A percentile compares a stretch with the other conserved stretches of the same genome.
phyloP scores from a whole-genome alignment of 2,329 filamentous ascomycete genomes.

The Aspergillus felis region DNA sequence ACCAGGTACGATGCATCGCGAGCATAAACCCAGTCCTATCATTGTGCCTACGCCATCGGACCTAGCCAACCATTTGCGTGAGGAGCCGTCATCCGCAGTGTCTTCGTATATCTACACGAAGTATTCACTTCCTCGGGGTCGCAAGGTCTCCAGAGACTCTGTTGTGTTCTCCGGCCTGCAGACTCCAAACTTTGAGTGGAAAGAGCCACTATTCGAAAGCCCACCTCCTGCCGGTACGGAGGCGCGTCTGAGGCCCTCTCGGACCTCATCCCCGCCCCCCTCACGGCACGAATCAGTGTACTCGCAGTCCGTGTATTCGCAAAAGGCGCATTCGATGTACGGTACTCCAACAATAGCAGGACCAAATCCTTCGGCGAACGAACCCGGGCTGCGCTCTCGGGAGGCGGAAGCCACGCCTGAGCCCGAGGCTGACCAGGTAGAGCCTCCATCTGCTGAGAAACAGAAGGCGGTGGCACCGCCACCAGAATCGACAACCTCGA shows the following conservation, averaged over 20 bases:
- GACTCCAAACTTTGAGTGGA: conserved; percentile 59
- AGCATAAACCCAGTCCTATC: conserved; percentile 32
- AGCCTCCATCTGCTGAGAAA: conserved; percentile 5
- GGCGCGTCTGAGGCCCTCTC: conserved; percentile 18
- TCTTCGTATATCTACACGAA: conserved; percentile 84
- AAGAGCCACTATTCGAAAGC: conserved; percentile 51
- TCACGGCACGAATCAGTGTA: conserved; percentile 14
- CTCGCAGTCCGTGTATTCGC: conserved; percentile 19
- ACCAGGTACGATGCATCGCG: conserved; percentile 23
- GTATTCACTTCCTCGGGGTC: conserved; percentile 77
- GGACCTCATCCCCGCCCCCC: conserved; percentile 32
- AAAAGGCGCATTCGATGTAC: conserved; percentile 26
- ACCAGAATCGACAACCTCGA: conserved; percentile 12
- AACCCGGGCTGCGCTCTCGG: conserved; percentile 2
- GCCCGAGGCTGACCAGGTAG: conserved; percentile 2
- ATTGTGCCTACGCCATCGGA: conserved; percentile 24
- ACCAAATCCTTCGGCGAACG: conserved; percentile 10
- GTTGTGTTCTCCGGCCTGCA: conserved; percentile 55
- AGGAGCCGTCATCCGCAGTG: conserved; percentile 45
- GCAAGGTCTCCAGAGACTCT: conserved; percentile 68
- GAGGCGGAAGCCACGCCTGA: conserved; percentile 6
- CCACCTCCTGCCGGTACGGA: conserved; percentile 30
- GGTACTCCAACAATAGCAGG: conserved; percentile 21
- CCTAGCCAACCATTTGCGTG: conserved; percentile 13
- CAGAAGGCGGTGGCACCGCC: conserved; percentile 5